A percentile compares a stretch with the other conserved stretches of the same genome.
Conservation (phyloP, 75 land plant genomes). For the Sequoia sempervirens region DNA sequence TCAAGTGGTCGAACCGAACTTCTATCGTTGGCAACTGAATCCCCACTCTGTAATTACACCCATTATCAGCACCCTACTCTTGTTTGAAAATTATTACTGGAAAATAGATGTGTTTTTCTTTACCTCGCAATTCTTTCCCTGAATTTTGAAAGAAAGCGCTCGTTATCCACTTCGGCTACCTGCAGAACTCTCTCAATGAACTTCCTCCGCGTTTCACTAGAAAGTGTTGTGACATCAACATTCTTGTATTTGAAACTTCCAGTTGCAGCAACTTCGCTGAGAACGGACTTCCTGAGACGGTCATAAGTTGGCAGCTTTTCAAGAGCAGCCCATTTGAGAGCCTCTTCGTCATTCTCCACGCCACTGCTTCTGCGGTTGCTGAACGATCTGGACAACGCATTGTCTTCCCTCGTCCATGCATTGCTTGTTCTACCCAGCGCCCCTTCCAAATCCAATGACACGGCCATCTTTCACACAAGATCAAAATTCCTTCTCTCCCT, state of each 20-base stretch:
- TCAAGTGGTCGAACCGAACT: conserved; percentile 70
- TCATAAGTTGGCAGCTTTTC: conserved; percentile 78
- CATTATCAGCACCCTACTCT: neutral
- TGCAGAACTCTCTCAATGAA: conserved; percentile 28
- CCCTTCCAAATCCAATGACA: neutral
- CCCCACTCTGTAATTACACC: conserved; percentile 49
- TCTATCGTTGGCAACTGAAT: conserved; percentile 72
- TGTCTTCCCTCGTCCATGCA: neutral
- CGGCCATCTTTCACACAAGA: neutral
- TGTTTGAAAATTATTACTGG: neutral
- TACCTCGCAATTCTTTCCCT: conserved; percentile 40
- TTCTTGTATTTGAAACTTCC: conserved; percentile 22
- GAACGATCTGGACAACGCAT: conserved; percentile 10
- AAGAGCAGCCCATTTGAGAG: conserved; percentile 76
- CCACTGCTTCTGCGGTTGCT: neutral
- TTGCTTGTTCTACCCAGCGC: neutral
- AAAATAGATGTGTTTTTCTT: too few relatives aligned
- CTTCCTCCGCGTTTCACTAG: neutral
- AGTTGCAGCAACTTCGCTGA: conserved; percentile 19
- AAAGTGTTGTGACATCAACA: conserved; percentile 41
- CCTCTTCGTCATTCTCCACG: conserved; percentile 62
- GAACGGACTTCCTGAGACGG: conserved; percentile 49
- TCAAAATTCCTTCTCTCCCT: too few relatives aligned
- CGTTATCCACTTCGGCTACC: conserved; percentile 31
- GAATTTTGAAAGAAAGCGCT: conserved; percentile 24